Evolutionary conservation across 192 early-diverging fungal species (phyloP).

Genomic region (Phlyctochytrium planicorne): DNA sequence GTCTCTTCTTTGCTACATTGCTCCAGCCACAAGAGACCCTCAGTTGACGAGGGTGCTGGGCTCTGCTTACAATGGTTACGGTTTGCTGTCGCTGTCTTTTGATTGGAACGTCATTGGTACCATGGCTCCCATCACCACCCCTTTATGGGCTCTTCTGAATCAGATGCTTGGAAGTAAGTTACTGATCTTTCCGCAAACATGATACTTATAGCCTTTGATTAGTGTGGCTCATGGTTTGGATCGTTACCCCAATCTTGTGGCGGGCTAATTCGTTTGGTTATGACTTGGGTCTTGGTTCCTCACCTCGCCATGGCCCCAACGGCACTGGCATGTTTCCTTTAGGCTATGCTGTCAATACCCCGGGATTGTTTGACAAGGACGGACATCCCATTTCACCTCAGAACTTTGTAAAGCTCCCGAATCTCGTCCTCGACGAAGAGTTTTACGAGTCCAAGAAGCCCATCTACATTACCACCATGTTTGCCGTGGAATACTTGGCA

Average conservation of each 20-base stretch:
- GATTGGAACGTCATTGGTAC: conserved; percentile 21
- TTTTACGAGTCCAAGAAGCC: conserved; percentile 21
- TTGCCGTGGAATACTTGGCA: conserved; percentile 10
- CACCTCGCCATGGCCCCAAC: conserved; percentile 1
- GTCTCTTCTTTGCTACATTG: conserved; percentile 7
- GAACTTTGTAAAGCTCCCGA: neutral
- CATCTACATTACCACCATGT: conserved; percentile 30
- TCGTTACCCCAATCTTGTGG: conserved; percentile 19
- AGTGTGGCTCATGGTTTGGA: conserved; percentile 16
- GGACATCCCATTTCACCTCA: neutral
- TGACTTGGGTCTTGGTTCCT: neutral
- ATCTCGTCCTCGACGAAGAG: conserved; percentile 14
- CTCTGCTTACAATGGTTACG: neutral
- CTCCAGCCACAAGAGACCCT: neutral
- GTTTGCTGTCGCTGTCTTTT: conserved; percentile 22
- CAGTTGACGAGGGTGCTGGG: neutral
- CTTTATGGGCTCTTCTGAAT: conserved; percentile 18
- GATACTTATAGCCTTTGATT: neutral
- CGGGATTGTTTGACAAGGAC: conserved; percentile 9
- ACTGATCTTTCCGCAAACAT: neutral
- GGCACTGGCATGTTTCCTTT: conserved; percentile 10
- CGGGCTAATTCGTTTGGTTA: conserved; percentile 7
- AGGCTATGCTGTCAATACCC: conserved; percentile 10
- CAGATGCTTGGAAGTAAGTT: conserved; percentile 9
- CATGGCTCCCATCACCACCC: conserved; percentile 10